Evolutionary conservation across 257 asterid genomes (phyloP).

Genomic region (Solanum peruvianum): DNA sequence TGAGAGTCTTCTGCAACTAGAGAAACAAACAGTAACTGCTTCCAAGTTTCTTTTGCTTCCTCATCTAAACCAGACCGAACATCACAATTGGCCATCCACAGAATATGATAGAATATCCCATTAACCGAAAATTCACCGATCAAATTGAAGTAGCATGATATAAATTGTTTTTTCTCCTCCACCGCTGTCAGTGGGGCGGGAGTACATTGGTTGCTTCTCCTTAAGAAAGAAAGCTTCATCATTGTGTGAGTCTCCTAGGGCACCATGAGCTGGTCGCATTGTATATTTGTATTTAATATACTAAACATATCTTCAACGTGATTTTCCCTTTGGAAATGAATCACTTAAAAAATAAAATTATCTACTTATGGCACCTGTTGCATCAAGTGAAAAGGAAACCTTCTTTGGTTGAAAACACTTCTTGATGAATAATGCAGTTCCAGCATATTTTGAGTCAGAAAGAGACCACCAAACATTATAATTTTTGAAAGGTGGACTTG

Average conservation of each 20-base stretch:
- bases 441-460: constrained; percentile 90
- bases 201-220: background rate
- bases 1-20: background rate
- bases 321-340: background rate
- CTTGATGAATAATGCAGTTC: constrained; percentile 72
- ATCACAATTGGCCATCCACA: background rate
- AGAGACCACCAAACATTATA: constrained; percentile 95
- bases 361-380: constrained; percentile 31
- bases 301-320: background rate
- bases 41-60: background rate
- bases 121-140: background rate
- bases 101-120: background rate
- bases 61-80: background rate
- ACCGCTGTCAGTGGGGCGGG: background rate
- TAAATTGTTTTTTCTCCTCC: background rate
- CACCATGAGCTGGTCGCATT: background rate
- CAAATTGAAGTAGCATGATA: background rate
- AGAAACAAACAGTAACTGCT: background rate
- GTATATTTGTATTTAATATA: background rate
- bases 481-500: constrained; percentile 55
- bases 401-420: constrained; percentile 64
- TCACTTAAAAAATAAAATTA: background rate
- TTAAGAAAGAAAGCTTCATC: background rate
- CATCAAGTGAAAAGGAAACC: constrained; percentile 79
- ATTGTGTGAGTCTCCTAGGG: background rate